Base-by-base conservation (phyloP, 176 grass and related monocot species). In the Rhynchospora tenuis region DNA sequence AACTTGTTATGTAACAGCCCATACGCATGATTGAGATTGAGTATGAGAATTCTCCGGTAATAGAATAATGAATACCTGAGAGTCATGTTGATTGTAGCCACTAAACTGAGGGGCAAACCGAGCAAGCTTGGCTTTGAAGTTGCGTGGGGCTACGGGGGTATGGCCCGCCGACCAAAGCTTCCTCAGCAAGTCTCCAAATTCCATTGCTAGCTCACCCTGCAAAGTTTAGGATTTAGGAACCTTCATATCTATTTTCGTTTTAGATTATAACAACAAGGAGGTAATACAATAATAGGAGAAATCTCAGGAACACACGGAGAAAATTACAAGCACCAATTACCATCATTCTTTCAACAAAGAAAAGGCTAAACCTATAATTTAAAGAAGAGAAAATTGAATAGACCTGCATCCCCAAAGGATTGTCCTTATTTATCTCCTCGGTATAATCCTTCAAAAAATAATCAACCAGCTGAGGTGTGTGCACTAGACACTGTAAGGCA, bases 11-110 rank as follows among this genome's bases (percentile, higher is more conserved):
- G 50, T 58, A 65, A 65, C 22, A 26, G 57, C 59, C 2, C 11
- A 23, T 22, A 45, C 0, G 46, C 24, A 24, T 24, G 11, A 65
- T 47, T 64, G 19, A 59, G 27, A 75, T 27, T 75, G 19, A 57
- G 61, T 27, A 20, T 67, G 28, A 75, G 4, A 59, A 45, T 16
- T 55, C 23, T 19, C 29, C 19, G 13, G 55, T 27, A 64, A 82
- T 24, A 28, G 58, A 38, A 17, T 59, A 68, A 65, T 9, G 88
- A 87, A 19, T 89, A 98, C 96, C 91, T 99, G 96, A 85, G 96
- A 99, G 90, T 99, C 96, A 80, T 99, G 96, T 83, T 99, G 96
- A 89, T 99, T 99, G 85, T 99, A 99, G 86, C 96, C 96, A 83
- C 96, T 92, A 66, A 99, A 99, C 65, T 99, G 96, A 44, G 96